These are phyloP conservation scores for Lachnellula cervina DNA, from an alignment of 2,329 filamentous ascomycete species.

Conservation along the genomic window DNA sequence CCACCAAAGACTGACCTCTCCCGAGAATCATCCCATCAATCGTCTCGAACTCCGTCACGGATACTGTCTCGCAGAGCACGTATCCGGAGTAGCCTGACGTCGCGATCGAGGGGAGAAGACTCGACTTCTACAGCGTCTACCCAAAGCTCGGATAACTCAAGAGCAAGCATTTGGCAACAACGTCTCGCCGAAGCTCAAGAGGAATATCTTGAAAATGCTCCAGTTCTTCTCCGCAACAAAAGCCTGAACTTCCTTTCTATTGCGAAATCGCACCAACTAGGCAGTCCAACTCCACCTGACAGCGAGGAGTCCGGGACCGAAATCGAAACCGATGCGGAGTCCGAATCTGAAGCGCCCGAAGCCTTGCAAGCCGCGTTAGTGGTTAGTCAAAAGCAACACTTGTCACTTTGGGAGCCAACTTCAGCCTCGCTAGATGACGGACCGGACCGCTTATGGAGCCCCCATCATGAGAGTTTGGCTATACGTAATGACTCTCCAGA, in stretches of 20 bases:
- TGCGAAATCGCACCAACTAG: constrained; percentile 36
- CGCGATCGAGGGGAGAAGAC: constrained; percentile 24
- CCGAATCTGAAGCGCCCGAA: constrained; percentile 13
- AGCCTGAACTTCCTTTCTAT: constrained; percentile 39
- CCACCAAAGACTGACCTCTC: constrained; percentile 11
- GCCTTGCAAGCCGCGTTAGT: too few relatives aligned
- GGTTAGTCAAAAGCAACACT: neutral
- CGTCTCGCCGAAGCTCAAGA: constrained; percentile 42
- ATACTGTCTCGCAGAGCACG: constrained; percentile 37
- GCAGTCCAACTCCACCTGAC: constrained; percentile 51
- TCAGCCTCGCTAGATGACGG: constrained; percentile 12
- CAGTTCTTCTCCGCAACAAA: constrained; percentile 34
- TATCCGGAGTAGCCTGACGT: constrained; percentile 31
- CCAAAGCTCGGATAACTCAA: constrained; percentile 32
- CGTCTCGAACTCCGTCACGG: constrained; percentile 35
- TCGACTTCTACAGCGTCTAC: constrained; percentile 28
- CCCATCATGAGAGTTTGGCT: constrained; percentile 10
- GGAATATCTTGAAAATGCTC: constrained; percentile 40
- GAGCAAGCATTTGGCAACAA: constrained; percentile 40
- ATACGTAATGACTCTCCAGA: constrained; percentile 9
- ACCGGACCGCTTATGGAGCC: constrained; percentile 25
- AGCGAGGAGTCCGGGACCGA: constrained; percentile 41
- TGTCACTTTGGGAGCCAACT: constrained; percentile 23
- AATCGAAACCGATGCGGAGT: constrained; percentile 18
- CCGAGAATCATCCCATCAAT: constrained; percentile 26